phyloP scores from a whole-genome alignment of 768 basidiomycete species.

The Boletus sensibilis region DNA sequence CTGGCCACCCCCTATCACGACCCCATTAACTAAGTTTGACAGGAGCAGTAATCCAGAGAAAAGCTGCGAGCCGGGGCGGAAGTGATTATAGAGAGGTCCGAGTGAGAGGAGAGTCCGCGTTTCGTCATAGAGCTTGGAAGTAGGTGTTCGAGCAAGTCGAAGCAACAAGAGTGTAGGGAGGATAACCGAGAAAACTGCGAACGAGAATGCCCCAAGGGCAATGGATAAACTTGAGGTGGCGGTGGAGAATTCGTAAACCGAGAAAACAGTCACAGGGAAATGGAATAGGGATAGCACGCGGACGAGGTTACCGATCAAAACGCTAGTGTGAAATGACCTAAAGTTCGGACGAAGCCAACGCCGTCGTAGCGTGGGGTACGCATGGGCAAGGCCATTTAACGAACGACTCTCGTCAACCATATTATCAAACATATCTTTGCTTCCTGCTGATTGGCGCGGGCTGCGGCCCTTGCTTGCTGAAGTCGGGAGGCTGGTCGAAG shows the following conservation, averaged over 20 bases:
- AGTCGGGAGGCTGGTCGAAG: conserved; percentile 16
- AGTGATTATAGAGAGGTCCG: conserved; percentile 94
- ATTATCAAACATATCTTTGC: conserved; percentile 52
- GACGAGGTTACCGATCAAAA: conserved; percentile 87
- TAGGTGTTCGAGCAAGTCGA: conserved; percentile 77
- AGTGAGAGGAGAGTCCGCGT: conserved; percentile 86
- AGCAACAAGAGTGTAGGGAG: conserved; percentile 73
- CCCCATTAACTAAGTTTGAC: conserved; percentile 78
- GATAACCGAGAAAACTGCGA: conserved; percentile 74
- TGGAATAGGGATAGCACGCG: conserved; percentile 92
- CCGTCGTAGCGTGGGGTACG: conserved; percentile 28
- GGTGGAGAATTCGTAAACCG: conserved; percentile 60
- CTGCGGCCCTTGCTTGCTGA: conserved; percentile 33
- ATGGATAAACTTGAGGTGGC: conserved; percentile 55
- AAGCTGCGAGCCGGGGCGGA: conserved; percentile 85
- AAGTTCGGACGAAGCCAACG: conserved; percentile 50
- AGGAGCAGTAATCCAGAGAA: conserved; percentile 81
- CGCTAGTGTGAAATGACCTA: conserved; percentile 76
- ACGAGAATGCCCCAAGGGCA: conserved; percentile 78
- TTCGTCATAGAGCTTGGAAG: conserved; percentile 92
- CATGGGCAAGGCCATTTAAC: conserved; percentile 24
- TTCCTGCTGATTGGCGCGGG: conserved; percentile 42
- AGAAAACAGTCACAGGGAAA: conserved; percentile 90
- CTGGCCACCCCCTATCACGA: conserved; percentile 89
- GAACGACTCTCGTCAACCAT: conserved; percentile 32